A percentile compares a stretch with the other conserved stretches of the same genome.
Conservation (phyloP, 257 asterid species). For the Nicotiana paniculata region DNA sequence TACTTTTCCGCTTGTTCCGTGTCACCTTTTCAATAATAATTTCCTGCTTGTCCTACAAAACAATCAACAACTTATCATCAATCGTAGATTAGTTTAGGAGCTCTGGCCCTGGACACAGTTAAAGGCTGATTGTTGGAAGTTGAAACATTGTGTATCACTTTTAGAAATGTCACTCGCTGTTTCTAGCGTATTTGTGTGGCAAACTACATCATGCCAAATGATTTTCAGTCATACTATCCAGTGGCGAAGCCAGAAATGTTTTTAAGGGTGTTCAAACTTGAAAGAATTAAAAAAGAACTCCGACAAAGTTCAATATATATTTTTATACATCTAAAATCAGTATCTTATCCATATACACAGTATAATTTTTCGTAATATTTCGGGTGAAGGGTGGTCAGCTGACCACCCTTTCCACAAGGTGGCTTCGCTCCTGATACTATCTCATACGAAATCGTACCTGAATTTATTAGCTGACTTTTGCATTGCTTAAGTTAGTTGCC, state of each 20-base stretch:
- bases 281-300: too few species aligned
- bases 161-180: neutral
- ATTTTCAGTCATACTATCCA: neutral
- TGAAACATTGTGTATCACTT: neutral
- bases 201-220: neutral
- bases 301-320: too few species aligned
- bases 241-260: too few species aligned
- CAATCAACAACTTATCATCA: neutral
- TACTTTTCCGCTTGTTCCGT: conserved; percentile 89
- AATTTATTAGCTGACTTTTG: neutral
- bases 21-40: conserved; percentile 87
- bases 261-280: too few species aligned
- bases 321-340: too few species aligned
- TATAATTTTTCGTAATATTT: too few species aligned
- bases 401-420: too few species aligned
- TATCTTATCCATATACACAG: too few species aligned
- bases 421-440: too few species aligned
- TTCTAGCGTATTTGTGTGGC: neutral
- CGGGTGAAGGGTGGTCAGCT: too few species aligned
- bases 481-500: neutral
- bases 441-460: neutral
- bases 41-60: conserved; percentile 80
- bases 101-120: neutral
- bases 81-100: neutral
- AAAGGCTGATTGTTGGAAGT: neutral